Percentiles rank a stretch among this genome's conserved stretches.
phyloP scores from a whole-genome alignment of 352 stramenopile species.

The Globisporangium acanthophoron region DNA sequence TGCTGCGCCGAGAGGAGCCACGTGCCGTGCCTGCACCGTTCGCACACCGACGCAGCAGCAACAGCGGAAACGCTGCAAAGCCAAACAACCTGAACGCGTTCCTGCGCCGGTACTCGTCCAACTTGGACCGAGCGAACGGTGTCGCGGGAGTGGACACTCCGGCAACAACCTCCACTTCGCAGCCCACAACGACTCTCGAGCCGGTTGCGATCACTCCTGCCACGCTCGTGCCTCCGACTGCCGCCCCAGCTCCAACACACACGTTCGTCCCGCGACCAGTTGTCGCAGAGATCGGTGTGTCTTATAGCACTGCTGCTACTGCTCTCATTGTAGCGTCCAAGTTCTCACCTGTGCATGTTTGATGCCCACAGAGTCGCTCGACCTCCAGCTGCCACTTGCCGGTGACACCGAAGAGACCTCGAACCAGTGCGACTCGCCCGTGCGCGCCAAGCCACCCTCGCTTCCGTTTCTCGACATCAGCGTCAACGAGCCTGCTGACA shows the following conservation, averaged over 20 bases:
- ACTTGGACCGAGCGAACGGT: constrained; percentile 36
- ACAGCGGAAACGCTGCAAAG: constrained; percentile 12
- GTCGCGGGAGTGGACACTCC: background rate
- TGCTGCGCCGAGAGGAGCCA: constrained; percentile 5
- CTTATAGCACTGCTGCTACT: background rate
- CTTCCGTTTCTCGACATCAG: background rate
- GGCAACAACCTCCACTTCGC: background rate
- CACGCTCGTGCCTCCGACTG: background rate
- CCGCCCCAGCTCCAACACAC: background rate
- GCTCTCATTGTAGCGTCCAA: too few species aligned
- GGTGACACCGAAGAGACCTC: constrained; percentile 17
- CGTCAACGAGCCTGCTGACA: background rate
- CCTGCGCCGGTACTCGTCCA: constrained; percentile 55
- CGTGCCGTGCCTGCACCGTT: constrained; percentile 3
- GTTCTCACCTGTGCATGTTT: background rate
- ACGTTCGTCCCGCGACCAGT: background rate
- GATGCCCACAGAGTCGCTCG: constrained; percentile 10
- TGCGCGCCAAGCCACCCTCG: background rate
- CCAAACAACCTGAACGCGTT: constrained; percentile 69
- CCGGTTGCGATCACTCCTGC: background rate
- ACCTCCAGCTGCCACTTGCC: constrained; percentile 18
- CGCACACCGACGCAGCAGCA: constrained; percentile 11
- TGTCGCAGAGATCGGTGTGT: constrained; percentile 7
- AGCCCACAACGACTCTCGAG: background rate
- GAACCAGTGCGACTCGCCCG: constrained; percentile 48